Percentiles rank a stretch among this genome's conserved stretches.
phyloP scores from a whole-genome alignment of 73 alveolate genomes.

The Tetrahymena borealis region DNA sequence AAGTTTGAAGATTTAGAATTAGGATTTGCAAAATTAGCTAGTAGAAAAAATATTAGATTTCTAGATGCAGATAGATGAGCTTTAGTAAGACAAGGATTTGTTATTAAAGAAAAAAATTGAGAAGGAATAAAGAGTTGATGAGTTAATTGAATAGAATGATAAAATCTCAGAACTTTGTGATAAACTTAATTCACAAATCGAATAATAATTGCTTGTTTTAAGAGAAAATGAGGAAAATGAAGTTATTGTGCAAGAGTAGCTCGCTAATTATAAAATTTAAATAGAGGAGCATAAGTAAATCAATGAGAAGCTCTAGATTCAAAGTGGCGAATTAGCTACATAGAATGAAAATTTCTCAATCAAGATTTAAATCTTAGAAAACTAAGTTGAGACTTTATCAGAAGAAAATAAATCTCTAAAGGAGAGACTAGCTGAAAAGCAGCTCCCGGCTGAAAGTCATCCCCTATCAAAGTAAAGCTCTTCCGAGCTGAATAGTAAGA shows the following conservation, averaged over 20 bases:
- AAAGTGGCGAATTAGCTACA: background rate
- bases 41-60: too few relatives aligned
- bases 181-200: background rate
- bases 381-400: background rate
- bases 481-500: background rate
- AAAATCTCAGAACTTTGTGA: background rate
- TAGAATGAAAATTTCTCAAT: background rate
- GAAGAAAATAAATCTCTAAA: background rate
- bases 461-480: background rate
- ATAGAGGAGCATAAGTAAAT: background rate
- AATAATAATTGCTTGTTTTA: background rate
- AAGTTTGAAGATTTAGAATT: background rate
- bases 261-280: background rate
- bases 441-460: too few relatives aligned
- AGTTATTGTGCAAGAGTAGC: background rate
- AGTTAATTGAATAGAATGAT: background rate
- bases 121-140: background rate
- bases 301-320: background rate
- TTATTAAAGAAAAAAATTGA: background rate
- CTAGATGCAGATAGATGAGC: too few relatives aligned
- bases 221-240: background rate
- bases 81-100: background rate
- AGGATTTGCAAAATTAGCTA: too few relatives aligned
- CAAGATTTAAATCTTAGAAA: background rate
- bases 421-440: background rate